Conservation (phyloP, 169 alveolate species). For the Cryptosporidium bovis region DNA sequence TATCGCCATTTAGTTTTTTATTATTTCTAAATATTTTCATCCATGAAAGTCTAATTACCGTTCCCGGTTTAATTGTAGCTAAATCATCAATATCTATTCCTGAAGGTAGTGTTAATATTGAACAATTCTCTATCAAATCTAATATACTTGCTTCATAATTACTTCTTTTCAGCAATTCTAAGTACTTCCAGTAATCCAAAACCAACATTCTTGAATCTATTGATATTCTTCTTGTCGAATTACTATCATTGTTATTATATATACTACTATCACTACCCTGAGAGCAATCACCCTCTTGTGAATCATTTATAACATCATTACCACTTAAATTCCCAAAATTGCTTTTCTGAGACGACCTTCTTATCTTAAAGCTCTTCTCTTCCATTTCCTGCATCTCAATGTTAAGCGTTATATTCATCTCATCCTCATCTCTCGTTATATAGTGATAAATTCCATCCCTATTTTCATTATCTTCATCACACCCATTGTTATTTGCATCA, state of each 20-base stretch:
- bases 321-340: not conserved
- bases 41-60: slow-evolving; percentile 55
- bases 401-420: slow-evolving; percentile 48
- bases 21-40: slow-evolving; percentile 23
- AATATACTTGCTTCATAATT: not conserved
- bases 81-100: slow-evolving; percentile 61
- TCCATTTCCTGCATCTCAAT: slow-evolving; percentile 37
- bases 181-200: slow-evolving; percentile 61
- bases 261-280: too few species aligned
- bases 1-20: not conserved
- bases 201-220: slow-evolving; percentile 42
- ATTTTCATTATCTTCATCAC: slow-evolving; percentile 11
- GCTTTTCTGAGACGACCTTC: not conserved
- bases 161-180: not conserved
- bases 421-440: slow-evolving; percentile 55
- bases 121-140: slow-evolving; percentile 21
- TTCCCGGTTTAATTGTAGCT: slow-evolving; percentile 44
- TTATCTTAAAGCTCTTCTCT: slow-evolving; percentile 7
- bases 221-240: slow-evolving; percentile 4
- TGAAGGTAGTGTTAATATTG: slow-evolving; percentile 50
- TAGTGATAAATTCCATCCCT: not conserved
- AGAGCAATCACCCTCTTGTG: not conserved
- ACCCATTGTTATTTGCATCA: not conserved
- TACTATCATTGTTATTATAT: not conserved
- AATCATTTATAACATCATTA: not conserved